These are phyloP conservation scores for Trichoderma simmonsii DNA, from an alignment of 2,329 filamentous ascomycete genomes.

Conservation along the genomic window DNA sequence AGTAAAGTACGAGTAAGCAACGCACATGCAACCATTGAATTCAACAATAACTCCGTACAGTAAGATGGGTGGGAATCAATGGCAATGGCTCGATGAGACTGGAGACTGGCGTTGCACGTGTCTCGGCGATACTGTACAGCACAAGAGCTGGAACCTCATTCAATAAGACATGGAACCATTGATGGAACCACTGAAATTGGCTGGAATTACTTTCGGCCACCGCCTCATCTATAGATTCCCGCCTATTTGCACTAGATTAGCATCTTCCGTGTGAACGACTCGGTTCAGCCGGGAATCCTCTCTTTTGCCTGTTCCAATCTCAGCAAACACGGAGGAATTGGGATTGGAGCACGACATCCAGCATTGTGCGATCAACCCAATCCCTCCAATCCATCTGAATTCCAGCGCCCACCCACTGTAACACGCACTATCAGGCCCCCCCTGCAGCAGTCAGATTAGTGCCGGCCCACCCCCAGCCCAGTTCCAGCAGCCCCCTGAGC, in stretches of 20 bases:
- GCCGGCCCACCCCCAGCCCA: slow-evolving; percentile 1
- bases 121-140: background rate
- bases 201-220: background rate
- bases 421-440: background rate
- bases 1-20: background rate
- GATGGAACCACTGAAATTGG: background rate
- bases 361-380: background rate
- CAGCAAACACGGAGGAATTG: background rate
- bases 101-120: slow-evolving; percentile 4
- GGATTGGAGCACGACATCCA: background rate
- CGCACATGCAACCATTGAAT: background rate
- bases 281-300: background rate
- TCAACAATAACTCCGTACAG: background rate
- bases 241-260: background rate
- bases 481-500: background rate
- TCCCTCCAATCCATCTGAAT: background rate
- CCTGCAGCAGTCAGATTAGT: slow-evolving; percentile 8
- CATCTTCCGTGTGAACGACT: background rate
- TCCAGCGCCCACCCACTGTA: slow-evolving; percentile 1
- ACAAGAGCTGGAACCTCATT: background rate
- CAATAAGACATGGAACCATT: background rate
- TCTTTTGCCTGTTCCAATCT: background rate
- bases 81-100: background rate
- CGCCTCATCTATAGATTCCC: background rate
- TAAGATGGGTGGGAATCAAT: background rate